Base-by-base conservation (phyloP, 441 rosid species). In the Pelargonium australe region DNA sequence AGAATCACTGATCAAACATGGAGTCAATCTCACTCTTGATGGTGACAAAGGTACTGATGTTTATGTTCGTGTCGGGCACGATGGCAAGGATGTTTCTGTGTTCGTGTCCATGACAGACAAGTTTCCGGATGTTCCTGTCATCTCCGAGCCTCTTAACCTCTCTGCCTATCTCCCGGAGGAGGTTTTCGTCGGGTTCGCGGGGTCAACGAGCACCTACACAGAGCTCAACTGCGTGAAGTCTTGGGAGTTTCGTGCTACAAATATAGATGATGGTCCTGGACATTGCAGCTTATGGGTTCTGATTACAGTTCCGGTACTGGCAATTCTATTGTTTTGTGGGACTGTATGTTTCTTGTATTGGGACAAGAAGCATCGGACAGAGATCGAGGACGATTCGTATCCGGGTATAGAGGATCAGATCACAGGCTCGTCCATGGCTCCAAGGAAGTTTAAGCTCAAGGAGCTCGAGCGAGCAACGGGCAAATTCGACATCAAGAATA, bases 401-500 rank as follows among this genome's bases (percentile, higher is more conserved):
- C 81, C 78, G n/a, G 64, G 64, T 14, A 81, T 90, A 16, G 91
- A 88, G 68, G 82, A 77, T 0, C 86, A 76, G 60, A 85, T 89
- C 51, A 57, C 70, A 51, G 76, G 72, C 13, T 80, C 80, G 3
- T 73, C 80, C n/a, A 61, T 67, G 0, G 89, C 85, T 37, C 97
- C 92, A 0, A 70, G 51, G 58, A 91, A 81, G 79, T 88, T 87
- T 69, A 66, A 61, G 58, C 64, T 87, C 28, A 75, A 74, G 40
- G 89, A 87, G 65, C 84, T 89, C 3, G 80, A 75, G 73, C 82
- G 74, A 12, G 93, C 89, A 11, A 89, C 97, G 0, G 75, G 79
- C 0, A 77, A 80, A n/a, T 91, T 89, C 73, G 68, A 69, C 67
- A 68, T 61, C 0, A 83, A 74, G 67, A 83, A 83, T 81, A 83